Conservation (phyloP, 164 flowering plant species). For the Vitis rupestris region DNA sequence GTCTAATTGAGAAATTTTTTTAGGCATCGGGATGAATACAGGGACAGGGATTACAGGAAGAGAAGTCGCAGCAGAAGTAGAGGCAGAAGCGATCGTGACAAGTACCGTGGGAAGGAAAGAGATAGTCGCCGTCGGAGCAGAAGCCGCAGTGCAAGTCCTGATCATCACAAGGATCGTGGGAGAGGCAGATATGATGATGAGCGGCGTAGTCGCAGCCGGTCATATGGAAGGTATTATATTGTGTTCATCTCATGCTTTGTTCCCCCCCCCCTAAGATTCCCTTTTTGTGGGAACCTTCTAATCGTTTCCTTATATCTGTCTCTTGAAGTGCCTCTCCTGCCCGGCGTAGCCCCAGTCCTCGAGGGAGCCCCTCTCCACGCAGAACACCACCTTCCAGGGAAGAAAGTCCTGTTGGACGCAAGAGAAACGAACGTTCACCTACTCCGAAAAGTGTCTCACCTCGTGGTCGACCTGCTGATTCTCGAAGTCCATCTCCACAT, state of each 20-base stretch:
- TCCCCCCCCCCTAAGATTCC: background rate
- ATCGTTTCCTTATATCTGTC: background rate
- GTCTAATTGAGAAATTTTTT: background rate
- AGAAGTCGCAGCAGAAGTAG: slow-evolving; percentile 83
- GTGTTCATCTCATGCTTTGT: background rate
- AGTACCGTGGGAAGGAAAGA: slow-evolving; percentile 62
- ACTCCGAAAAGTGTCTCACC: slow-evolving; percentile 55
- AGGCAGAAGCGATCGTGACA: slow-evolving; percentile 73
- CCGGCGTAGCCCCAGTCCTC: slow-evolving; percentile 52
- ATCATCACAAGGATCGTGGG: slow-evolving; percentile 49
- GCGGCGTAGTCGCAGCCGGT: slow-evolving; percentile 61
- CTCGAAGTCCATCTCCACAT: slow-evolving; percentile 59
- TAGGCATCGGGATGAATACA: slow-evolving; percentile 45
- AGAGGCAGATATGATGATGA: slow-evolving; percentile 66
- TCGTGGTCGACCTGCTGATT: slow-evolving; percentile 43
- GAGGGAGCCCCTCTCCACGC: slow-evolving; percentile 52
- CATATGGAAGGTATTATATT: slow-evolving; percentile 13
- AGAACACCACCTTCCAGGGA: slow-evolving; percentile 37
- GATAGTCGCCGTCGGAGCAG: slow-evolving; percentile 65
- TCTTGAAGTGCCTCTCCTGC: slow-evolving; percentile 45
- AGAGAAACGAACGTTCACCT: slow-evolving; percentile 41
- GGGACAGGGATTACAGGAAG: slow-evolving; percentile 46
- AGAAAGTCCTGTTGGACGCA: slow-evolving; percentile 48
- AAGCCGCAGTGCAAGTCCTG: slow-evolving; percentile 81
- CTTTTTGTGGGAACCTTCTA: too few relatives aligned